Percentiles rank a stretch among this genome's conserved stretches.
phyloP scores from a whole-genome alignment of 129 eudicot species.

The Lactuca sativa region DNA sequence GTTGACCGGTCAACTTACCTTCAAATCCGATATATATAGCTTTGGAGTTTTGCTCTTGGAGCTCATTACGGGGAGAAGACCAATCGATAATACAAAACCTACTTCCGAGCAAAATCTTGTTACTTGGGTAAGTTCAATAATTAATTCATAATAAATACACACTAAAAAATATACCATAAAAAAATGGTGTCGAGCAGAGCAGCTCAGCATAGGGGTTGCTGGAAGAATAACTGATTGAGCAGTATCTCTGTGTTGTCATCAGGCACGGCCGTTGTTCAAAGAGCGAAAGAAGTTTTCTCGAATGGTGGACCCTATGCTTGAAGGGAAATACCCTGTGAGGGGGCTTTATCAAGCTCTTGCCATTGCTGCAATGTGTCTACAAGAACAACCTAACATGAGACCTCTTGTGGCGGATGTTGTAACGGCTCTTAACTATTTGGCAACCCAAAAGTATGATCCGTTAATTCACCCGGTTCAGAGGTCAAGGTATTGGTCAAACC shows the following conservation, averaged over 20 bases:
- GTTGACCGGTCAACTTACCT: constrained; percentile 92
- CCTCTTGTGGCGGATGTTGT: constrained; percentile 77
- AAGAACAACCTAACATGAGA: constrained; percentile 68
- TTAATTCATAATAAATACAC: too few relatives aligned
- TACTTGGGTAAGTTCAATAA: constrained; percentile 60
- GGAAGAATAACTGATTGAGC: not conserved
- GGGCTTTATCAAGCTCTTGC: constrained; percentile 88
- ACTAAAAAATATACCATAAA: too few relatives aligned
- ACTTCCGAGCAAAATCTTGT: constrained; percentile 69
- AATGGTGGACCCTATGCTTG: constrained; percentile 78
- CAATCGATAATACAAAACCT: constrained; percentile 56
- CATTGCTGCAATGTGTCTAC: constrained; percentile 90
- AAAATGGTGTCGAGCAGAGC: too few relatives aligned
- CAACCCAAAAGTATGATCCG: constrained; percentile 66
- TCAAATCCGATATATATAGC: constrained; percentile 84
- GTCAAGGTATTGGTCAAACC: constrained; percentile 21
- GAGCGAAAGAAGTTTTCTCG: constrained; percentile 66
- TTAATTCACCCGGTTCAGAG: constrained; percentile 28
- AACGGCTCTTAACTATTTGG: constrained; percentile 68
- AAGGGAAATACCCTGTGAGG: constrained; percentile 72
- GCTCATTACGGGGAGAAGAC: constrained; percentile 76
- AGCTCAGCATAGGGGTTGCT: too few relatives aligned
- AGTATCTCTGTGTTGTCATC: constrained; percentile 10
- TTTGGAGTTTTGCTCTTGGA: constrained; percentile 98
- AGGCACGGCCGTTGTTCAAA: constrained; percentile 88